Percentiles rank a stretch among this genome's conserved stretches.
Evolutionary conservation across 1,139 yeast genomes (phyloP).

Genomic region (Eremothecium coryli): DNA sequence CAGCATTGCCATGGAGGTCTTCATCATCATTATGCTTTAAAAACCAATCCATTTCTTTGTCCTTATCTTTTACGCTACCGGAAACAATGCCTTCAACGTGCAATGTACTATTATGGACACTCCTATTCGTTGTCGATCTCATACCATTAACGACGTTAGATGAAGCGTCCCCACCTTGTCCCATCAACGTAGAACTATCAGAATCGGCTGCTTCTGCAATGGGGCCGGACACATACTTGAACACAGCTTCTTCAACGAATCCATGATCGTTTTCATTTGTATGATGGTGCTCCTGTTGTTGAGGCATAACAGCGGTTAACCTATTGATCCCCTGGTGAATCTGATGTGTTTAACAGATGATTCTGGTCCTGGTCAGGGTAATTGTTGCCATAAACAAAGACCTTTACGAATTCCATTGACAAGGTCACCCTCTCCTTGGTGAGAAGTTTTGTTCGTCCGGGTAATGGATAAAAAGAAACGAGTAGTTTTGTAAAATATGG

Average conservation of each 20-base stretch:
- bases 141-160: conserved; percentile 13
- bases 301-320: conserved; percentile 3
- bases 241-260: conserved; percentile 50
- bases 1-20: conserved; percentile 13
- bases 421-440: conserved; percentile 3
- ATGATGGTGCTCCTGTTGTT: conserved; percentile 5
- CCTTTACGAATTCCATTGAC: too few species aligned
- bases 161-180: conserved; percentile 1
- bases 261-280: conserved; percentile 13
- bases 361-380: too few species aligned
- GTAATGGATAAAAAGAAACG: conserved; percentile 4
- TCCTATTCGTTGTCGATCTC: conserved; percentile 12
- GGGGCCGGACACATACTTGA: conserved; percentile 49
- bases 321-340: background rate
- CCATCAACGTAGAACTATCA: conserved; percentile 4
- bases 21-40: conserved; percentile 22
- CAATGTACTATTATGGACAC: conserved; percentile 4
- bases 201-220: conserved; percentile 3
- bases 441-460: conserved; percentile 6
- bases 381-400: conserved; percentile 3
- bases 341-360: too few species aligned
- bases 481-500: background rate
- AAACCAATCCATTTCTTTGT: conserved; percentile 30
- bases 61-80: conserved; percentile 4
- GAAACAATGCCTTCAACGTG: conserved; percentile 5